Percentiles rank a stretch among this genome's conserved stretches.
These are phyloP conservation scores for Gypsophila paniculata DNA, from an alignment of 179 eudicot genomes.

Conservation along the genomic window DNA sequence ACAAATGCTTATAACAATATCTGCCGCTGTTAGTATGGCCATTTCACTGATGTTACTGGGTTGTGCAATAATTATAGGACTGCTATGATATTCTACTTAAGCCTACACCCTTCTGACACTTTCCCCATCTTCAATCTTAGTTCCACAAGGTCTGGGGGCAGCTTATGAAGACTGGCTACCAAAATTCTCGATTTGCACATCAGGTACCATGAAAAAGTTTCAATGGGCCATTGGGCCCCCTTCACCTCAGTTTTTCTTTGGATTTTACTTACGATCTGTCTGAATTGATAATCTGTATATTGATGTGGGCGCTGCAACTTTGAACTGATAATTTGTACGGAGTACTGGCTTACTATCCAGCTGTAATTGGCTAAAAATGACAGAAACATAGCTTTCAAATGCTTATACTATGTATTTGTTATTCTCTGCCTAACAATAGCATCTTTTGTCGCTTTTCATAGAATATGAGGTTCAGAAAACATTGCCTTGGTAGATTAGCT, in stretches of 20 bases:
- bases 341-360: not conserved
- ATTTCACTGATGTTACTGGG: not conserved
- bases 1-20: no score
- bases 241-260: not conserved
- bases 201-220: constrained; percentile 47
- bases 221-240: constrained; percentile 2
- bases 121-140: constrained; percentile 32
- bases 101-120: constrained; percentile 5
- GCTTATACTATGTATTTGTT: not conserved
- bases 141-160: constrained; percentile 97
- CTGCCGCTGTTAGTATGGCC: no score
- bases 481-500: not conserved
- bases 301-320: not conserved
- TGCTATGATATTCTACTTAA: not conserved
- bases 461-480: not conserved
- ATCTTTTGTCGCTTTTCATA: not conserved
- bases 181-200: constrained; percentile 95
- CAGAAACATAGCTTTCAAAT: not conserved
- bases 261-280: not conserved
- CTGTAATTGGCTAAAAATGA: not conserved
- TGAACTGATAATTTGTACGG: not conserved
- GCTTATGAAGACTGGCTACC: constrained; percentile 97
- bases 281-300: not conserved
- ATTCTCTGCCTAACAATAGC: not conserved
- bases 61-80: not conserved